Base-by-base conservation (phyloP, 2,329 filamentous ascomycete species). In the Cryphonectria nitschkei region DNA sequence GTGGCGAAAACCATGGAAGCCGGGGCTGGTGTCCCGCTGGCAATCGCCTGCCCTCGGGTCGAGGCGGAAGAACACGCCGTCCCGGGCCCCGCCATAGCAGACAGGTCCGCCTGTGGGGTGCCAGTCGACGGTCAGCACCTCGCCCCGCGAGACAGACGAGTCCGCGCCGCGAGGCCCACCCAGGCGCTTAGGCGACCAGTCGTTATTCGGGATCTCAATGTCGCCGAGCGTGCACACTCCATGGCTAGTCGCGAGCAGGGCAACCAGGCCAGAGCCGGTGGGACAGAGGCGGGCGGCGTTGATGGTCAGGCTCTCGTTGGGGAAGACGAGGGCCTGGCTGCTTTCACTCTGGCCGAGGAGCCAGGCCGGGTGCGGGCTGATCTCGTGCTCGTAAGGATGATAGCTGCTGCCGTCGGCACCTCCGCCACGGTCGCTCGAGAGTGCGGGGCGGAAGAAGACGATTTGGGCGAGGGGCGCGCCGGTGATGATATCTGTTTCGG, bases 101-200 rank as follows among this genome's bases (percentile, higher is more conserved):
- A 89, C 74, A 16, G 83, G 78, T 16, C 81, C 82, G 63, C 84
- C 82, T 39, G 62, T 43, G 4, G 75, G 72, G 32, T 84, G 80
- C 73, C 86, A 89, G 68, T 85, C 84, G 37, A 87, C 78, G 4
- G 84, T 78, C 69, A 88, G 85, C 60, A 87, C 78, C 70, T 87
- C 81, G 13, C 29, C 26, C 65, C 76, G 26, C n/a, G 26, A 16
- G 34, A 39, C 13, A n/a, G 8, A 39, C 2, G 39, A 1, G 39
- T 4, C 61, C 3, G n/a, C 14, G 11, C 61, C 61, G n/a, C 39
- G 46, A n/a, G 61, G 54, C 9, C 2, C 26, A 6, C 8, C 50
- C 22, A 29, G 19, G n/a, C 63, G 43, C 56, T 37, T 58, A 0
- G 69, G 65, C 39, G 71, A 60, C 79, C 80, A 83, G 3, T 74